These are phyloP conservation scores for Fusarium sp. DNA, from an alignment of 2,329 filamentous ascomycete genomes.

Conservation along the genomic window DNA sequence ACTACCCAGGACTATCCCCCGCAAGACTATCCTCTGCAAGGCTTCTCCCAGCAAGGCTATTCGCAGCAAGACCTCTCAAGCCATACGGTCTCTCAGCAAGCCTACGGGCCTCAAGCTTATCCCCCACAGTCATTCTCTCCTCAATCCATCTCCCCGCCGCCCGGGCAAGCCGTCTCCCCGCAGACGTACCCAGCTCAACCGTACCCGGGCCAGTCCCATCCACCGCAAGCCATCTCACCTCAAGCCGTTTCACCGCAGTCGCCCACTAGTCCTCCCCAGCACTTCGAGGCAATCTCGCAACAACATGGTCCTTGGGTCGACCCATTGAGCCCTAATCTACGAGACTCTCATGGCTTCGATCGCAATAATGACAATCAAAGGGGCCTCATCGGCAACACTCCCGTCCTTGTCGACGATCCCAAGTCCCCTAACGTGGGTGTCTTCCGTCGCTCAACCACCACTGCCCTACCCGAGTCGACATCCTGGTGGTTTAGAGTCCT, in stretches of 20 bases:
- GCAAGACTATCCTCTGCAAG: not conserved
- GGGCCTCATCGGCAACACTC: not conserved
- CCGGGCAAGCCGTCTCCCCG: slow-evolving; percentile 1
- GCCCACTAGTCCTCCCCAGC: not conserved
- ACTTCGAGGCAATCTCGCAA: not conserved
- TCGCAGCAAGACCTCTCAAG: not conserved
- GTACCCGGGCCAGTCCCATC: not conserved
- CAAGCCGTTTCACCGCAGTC: not conserved
- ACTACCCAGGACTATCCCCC: not conserved
- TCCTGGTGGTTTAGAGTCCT: slow-evolving; percentile 15
- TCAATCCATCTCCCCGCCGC: not conserved
- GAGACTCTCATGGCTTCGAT: slow-evolving; percentile 11
- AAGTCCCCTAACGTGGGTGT: not conserved
- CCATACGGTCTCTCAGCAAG: not conserved
- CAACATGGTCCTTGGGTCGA: slow-evolving; percentile 17
- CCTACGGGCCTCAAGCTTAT: not conserved
- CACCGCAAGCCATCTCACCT: not conserved
- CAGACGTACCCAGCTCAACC: not conserved
- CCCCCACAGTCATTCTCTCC: not conserved
- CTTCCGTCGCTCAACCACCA: not conserved
- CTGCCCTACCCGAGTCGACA: not conserved
- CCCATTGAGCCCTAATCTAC: slow-evolving; percentile 16
- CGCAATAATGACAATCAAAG: slow-evolving; percentile 7
- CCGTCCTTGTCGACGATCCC: not conserved
- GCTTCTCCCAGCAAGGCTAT: not conserved